A percentile compares a stretch with the other conserved stretches of the same genome.
These are phyloP conservation scores for Annulohypoxylon stygium DNA, from an alignment of 495 filamentous ascomycete species.

Conservation along the genomic window DNA sequence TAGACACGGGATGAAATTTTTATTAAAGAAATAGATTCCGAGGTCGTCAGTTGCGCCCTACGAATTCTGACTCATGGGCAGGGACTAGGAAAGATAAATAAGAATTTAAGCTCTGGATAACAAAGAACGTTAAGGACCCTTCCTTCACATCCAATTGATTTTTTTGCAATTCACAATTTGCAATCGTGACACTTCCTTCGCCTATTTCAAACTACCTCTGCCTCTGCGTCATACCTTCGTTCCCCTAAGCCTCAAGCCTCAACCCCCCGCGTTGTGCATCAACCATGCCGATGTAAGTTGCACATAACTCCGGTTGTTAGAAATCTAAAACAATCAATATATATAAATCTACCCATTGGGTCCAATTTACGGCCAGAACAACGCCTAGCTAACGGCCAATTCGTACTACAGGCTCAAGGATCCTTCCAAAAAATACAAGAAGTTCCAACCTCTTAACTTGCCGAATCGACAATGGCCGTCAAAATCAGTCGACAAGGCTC, in stretches of 20 bases:
- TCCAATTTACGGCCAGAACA: slow-evolving; percentile 16
- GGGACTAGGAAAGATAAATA: slow-evolving; percentile 7
- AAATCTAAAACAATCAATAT: slow-evolving; percentile 18
- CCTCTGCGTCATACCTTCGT: slow-evolving; percentile 10
- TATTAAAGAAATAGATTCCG: slow-evolving; percentile 39
- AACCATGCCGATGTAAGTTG: slow-evolving; percentile 51
- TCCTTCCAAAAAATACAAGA: slow-evolving; percentile 91
- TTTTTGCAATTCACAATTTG: slow-evolving; percentile 1
- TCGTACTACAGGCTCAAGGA: slow-evolving; percentile 82
- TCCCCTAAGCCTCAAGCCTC: slow-evolving; percentile 11
- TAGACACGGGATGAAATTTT: slow-evolving; percentile 41
- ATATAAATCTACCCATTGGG: slow-evolving; percentile 20
- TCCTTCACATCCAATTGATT: neutral
- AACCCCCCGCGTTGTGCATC: slow-evolving; percentile 32
- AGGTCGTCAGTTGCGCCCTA: slow-evolving; percentile 23
- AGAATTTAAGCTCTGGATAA: slow-evolving; percentile 12
- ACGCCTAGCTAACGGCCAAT: neutral
- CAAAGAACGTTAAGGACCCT: neutral
- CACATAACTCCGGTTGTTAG: slow-evolving; percentile 13
- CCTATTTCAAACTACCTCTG: neutral
- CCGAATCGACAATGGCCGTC: slow-evolving; percentile 93
- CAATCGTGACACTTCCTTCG: neutral
- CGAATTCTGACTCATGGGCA: slow-evolving; percentile 50
- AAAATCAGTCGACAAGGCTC: slow-evolving; percentile 80
- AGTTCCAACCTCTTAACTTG: slow-evolving; percentile 78